Conservation (phyloP, 306 rosid genomes). For the Cicer pinnatifidum region DNA sequence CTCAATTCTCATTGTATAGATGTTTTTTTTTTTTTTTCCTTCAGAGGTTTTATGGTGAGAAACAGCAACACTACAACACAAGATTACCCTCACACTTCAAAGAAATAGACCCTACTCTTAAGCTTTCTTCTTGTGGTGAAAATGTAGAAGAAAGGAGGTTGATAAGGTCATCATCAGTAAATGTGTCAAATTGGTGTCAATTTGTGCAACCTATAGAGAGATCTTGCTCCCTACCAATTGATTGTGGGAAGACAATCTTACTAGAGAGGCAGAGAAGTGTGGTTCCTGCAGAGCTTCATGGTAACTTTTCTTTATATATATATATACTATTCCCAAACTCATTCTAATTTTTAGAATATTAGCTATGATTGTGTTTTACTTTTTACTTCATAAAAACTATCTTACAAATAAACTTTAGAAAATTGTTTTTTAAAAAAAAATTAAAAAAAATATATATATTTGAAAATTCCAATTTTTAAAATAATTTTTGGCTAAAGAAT, state of each 20-base stretch:
- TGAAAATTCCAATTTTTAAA: too few relatives aligned
- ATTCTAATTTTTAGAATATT: not conserved
- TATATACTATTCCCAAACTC: not conserved
- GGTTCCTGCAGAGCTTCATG: not conserved
- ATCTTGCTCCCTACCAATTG: constrained; percentile 39
- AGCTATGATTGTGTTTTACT: too few relatives aligned
- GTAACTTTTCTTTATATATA: constrained; percentile 11
- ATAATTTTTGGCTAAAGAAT: too few relatives aligned
- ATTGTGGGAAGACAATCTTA: constrained; percentile 16
- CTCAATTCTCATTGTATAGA: not conserved
- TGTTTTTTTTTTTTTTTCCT: not conserved
- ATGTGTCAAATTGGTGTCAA: not conserved
- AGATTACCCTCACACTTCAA: not conserved
- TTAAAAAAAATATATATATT: too few relatives aligned
- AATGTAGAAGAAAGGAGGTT: constrained; percentile 39
- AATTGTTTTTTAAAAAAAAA: too few relatives aligned
- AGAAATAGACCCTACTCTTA: constrained; percentile 42
- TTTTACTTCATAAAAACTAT: too few relatives aligned
- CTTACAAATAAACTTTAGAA: too few relatives aligned
- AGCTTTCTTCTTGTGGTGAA: constrained; percentile 40
- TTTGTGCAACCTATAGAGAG: constrained; percentile 28
- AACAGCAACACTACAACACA: not conserved
- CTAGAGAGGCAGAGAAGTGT: constrained; percentile 22
- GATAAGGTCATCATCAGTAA: constrained; percentile 34
- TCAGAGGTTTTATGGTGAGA: constrained; percentile 17